Conservation (phyloP, 176 grass and related monocot genomes). For the Typha latifolia region DNA sequence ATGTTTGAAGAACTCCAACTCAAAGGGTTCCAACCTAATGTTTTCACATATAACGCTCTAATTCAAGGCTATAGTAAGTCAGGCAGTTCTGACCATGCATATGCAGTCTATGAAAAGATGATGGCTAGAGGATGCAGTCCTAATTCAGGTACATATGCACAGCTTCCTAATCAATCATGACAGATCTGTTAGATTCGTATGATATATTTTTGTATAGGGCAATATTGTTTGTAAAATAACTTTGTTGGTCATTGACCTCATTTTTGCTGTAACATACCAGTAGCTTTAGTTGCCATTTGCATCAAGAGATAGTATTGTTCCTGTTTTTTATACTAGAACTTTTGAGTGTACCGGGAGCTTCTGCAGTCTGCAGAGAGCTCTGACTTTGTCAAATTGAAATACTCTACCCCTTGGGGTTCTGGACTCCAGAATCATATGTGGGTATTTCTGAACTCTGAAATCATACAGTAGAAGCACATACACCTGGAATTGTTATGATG, state of each 20-base stretch:
- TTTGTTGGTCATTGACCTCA: background rate
- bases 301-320: no score
- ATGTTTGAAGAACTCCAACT: conserved; percentile 80
- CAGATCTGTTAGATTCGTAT: background rate
- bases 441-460: no score
- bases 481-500: no score
- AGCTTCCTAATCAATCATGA: conserved; percentile 54
- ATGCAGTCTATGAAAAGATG: conserved; percentile 72
- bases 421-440: no score
- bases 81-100: conserved; percentile 56
- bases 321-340: no score
- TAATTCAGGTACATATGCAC: conserved; percentile 71
- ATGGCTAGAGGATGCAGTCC: conserved; percentile 58
- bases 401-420: no score
- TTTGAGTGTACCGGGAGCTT: no score
- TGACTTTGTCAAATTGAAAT: no score
- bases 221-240: background rate
- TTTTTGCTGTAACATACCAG: background rate
- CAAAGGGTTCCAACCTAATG: conserved; percentile 68
- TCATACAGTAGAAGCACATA: no score
- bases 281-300: no score
- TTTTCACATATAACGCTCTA: conserved; percentile 91
- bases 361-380: no score
- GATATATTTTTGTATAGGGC: background rate
- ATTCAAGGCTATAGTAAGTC: conserved; percentile 62